Conservation (phyloP, 306 rosid genomes). For the Dryas alaskensis region DNA sequence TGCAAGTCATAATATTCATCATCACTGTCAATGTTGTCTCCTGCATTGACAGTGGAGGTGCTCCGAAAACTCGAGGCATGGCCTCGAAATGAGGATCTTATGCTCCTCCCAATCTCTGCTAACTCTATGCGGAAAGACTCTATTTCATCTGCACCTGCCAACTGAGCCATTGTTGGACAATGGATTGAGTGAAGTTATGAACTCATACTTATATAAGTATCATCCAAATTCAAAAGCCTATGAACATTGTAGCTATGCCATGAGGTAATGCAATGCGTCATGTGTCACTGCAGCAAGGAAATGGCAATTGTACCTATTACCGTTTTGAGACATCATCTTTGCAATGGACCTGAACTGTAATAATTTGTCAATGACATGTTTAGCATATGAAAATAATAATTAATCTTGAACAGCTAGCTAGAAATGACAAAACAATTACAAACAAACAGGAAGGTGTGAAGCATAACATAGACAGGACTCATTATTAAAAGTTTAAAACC, state of each 20-base stretch:
- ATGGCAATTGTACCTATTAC: slow-evolving; percentile 10
- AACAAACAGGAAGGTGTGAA: neutral
- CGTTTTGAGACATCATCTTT: neutral
- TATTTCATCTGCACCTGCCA: slow-evolving; percentile 44
- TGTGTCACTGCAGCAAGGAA: slow-evolving; percentile 27
- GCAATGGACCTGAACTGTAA: neutral
- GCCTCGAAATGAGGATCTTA: slow-evolving; percentile 26
- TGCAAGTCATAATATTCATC: slow-evolving; percentile 27
- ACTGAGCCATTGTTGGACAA: slow-evolving; percentile 46
- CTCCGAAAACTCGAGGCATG: slow-evolving; percentile 28
- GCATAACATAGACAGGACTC: neutral
- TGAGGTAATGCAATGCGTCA: slow-evolving; percentile 42
- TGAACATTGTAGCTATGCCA: neutral
- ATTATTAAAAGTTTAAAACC: neutral
- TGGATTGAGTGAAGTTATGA: neutral
- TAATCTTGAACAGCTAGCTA: neutral
- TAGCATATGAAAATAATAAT: neutral
- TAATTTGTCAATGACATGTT: neutral
- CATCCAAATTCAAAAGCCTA: neutral
- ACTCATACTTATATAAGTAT: slow-evolving; percentile 2
- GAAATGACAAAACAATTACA: neutral
- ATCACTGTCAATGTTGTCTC: neutral
- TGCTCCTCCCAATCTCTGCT: slow-evolving; percentile 29
- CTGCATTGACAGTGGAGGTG: slow-evolving; percentile 14
- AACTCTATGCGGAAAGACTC: slow-evolving; percentile 32